phyloP scores from a whole-genome alignment of 2,329 filamentous ascomycete genomes.

The Nemania serpens region DNA sequence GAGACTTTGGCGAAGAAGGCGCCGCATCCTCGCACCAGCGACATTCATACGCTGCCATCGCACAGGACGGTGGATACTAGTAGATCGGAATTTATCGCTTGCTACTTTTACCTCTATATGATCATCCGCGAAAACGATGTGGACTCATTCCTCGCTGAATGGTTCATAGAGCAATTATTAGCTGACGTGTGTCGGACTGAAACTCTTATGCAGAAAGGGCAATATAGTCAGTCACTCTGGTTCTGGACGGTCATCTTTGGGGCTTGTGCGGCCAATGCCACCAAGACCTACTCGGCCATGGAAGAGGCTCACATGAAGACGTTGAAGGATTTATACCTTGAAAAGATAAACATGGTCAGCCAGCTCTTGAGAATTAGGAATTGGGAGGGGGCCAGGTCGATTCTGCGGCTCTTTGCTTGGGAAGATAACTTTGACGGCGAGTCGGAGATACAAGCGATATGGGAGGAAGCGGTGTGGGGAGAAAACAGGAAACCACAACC shows the following conservation, averaged over 20 bases:
- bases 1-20: constrained; percentile 37
- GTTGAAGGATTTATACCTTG: constrained; percentile 46
- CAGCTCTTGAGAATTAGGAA: constrained; percentile 44
- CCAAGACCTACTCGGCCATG: constrained; percentile 42
- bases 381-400: constrained; percentile 47
- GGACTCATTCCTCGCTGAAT: constrained; percentile 50
- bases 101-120: constrained; percentile 53
- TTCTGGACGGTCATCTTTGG: constrained; percentile 54
- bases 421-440: constrained; percentile 48
- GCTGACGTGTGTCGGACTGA: constrained; percentile 50
- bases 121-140: constrained; percentile 49
- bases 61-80: constrained; percentile 43
- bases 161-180: constrained; percentile 52
- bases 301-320: constrained; percentile 47
- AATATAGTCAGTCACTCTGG: constrained; percentile 50
- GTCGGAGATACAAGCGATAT: constrained; percentile 46
- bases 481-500: constrained; percentile 27
- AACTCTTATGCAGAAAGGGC: constrained; percentile 46
- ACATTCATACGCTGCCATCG: constrained; percentile 19
- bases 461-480: constrained; percentile 47
- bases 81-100: constrained; percentile 52
- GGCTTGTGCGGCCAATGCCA: constrained; percentile 48
- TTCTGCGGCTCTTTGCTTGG: constrained; percentile 47
- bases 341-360: constrained; percentile 49
- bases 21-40: constrained; percentile 28